Evolutionary conservation across 2,329 filamentous ascomycete genomes (phyloP).

Genomic region (Aspergillus candidus): DNA sequence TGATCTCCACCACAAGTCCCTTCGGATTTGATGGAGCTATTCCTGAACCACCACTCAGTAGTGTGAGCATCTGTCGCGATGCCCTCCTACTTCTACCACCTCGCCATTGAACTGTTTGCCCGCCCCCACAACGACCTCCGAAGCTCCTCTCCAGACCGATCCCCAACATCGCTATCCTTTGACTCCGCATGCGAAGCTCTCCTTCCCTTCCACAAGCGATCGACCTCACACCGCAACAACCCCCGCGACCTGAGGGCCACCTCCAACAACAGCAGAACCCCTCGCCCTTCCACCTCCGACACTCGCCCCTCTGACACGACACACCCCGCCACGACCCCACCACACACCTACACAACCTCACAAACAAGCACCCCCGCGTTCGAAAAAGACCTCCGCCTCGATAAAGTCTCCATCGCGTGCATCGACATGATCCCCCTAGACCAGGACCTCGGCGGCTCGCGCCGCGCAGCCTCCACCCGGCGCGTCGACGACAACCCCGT

Average conservation of each 20-base stretch:
- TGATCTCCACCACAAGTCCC: no score
- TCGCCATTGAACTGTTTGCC: conserved; percentile 55
- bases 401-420: conserved; percentile 69
- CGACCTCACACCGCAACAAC: conserved; percentile 7
- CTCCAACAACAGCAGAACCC: conserved; percentile 1
- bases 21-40: no score
- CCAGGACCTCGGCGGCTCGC: conserved; percentile 19
- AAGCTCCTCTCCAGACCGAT: conserved; percentile 6
- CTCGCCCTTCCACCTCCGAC: background rate
- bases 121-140: conserved; percentile 19
- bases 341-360: conserved; percentile 16
- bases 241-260: conserved; percentile 9
- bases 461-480: conserved; percentile 11
- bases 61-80: conserved; percentile 40
- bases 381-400: conserved; percentile 70
- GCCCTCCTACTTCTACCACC: conserved; percentile 59
- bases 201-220: conserved; percentile 30
- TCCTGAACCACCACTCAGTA: conserved; percentile 1
- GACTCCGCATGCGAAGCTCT: conserved; percentile 34
- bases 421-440: conserved; percentile 60
- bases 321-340: background rate
- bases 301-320: conserved; percentile 8
- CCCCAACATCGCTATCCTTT: conserved; percentile 22
- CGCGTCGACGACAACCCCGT: conserved; percentile 32
- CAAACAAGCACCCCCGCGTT: conserved; percentile 13